phyloP scores from a whole-genome alignment of 805 yeast genomes.

The Wickerhamomyces bisporus region DNA sequence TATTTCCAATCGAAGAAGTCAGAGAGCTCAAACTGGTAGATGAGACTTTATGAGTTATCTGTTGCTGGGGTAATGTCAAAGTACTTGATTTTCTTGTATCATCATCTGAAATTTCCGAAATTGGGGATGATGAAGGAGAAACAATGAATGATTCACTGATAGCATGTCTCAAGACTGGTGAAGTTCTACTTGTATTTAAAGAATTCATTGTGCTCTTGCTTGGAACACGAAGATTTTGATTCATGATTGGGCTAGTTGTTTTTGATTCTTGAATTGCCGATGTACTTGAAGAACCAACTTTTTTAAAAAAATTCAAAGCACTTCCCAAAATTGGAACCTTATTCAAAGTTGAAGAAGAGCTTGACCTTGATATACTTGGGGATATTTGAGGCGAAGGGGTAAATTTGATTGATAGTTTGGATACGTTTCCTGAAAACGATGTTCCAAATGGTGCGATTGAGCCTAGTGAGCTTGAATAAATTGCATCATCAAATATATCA shows the following conservation, averaged over 20 bases:
- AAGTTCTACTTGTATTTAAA: background rate
- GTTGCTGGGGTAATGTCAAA: background rate
- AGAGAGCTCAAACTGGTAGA: slow-evolving; percentile 1
- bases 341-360: slow-evolving; percentile 15
- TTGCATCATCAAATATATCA: slow-evolving; percentile 63
- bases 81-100: background rate
- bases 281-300: slow-evolving; percentile 7
- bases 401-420: background rate
- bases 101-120: background rate
- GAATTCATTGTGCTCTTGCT: too few species aligned
- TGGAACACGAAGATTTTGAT: too few species aligned
- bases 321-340: slow-evolving; percentile 19
- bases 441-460: slow-evolving; percentile 3
- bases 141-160: slow-evolving; percentile 3
- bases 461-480: slow-evolving; percentile 32
- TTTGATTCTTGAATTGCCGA: too few species aligned
- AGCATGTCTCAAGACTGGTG: slow-evolving; percentile 2
- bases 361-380: slow-evolving; percentile 7
- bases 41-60: background rate
- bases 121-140: background rate
- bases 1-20: background rate
- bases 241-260: too few species aligned
- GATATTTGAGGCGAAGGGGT: slow-evolving; percentile 1
- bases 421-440: slow-evolving; percentile 3
- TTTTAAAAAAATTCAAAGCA: slow-evolving; percentile 23